Conservation (phyloP, 306 rosid species). For the Cucurbita argyrosperma region DNA sequence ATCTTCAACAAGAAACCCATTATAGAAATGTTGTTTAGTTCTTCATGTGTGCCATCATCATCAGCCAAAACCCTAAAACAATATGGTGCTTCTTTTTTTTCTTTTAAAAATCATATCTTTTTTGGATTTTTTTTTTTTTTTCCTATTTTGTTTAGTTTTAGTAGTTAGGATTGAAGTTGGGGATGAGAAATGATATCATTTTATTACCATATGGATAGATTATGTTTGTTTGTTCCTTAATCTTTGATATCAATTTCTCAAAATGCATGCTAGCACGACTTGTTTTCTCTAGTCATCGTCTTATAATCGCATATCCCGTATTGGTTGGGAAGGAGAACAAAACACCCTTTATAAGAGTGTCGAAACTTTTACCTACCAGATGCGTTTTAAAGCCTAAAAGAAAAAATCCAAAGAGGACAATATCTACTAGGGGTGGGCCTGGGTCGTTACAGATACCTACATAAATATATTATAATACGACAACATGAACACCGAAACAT, state of each 20-base stretch:
- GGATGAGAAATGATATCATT: background rate
- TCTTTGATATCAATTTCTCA: background rate
- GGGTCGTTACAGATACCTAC: too few relatives aligned
- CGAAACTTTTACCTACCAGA: too few relatives aligned
- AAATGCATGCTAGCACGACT: background rate
- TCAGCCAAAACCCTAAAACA: background rate
- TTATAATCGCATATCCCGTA: too few relatives aligned
- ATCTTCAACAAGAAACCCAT: slow-evolving; percentile 10
- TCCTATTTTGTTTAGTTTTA: background rate
- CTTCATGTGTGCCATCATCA: too few relatives aligned
- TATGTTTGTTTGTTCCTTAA: background rate
- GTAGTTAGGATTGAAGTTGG: background rate
- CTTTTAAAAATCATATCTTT: background rate
- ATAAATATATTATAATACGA: too few relatives aligned
- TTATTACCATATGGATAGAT: background rate
- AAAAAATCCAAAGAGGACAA: too few relatives aligned
- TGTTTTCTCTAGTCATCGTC: background rate
- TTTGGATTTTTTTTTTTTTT: background rate
- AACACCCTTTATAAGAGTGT: too few relatives aligned
- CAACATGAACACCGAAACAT: background rate
- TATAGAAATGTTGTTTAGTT: background rate
- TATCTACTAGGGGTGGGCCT: too few relatives aligned
- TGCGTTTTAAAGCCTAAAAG: too few relatives aligned
- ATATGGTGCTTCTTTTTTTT: background rate
- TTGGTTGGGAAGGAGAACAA: too few relatives aligned